Conservation (phyloP, 2,329 filamentous ascomycete genomes). For the Diaporthe australafricana region DNA sequence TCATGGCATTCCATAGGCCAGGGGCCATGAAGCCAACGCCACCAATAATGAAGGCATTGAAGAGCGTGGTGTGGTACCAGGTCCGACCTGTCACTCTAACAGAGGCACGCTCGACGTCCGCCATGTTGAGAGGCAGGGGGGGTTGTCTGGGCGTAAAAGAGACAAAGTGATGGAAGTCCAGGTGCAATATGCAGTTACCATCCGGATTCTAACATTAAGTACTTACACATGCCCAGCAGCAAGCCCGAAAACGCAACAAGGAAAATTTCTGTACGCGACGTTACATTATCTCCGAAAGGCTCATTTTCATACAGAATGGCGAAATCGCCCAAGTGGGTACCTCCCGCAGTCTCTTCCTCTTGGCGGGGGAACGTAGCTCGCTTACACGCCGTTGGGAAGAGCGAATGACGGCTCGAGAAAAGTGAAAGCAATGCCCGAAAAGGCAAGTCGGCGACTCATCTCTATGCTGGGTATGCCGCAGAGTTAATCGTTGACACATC, state of each 20-base stretch:
- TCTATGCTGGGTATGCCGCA: neutral
- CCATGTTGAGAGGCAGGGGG: slow-evolving; percentile 4
- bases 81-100: neutral
- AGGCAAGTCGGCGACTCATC: neutral
- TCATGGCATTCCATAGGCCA: slow-evolving; percentile 21
- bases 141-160: neutral
- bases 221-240: neutral
- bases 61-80: slow-evolving; percentile 17
- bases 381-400: neutral
- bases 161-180: neutral
- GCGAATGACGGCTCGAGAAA: neutral
- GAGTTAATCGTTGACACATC: slow-evolving; percentile 7
- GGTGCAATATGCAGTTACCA: neutral
- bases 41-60: slow-evolving; percentile 18
- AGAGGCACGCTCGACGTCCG: slow-evolving; percentile 12
- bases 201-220: neutral
- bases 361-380: neutral
- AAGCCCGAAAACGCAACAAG: neutral
- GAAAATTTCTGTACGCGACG: neutral
- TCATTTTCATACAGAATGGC: slow-evolving; percentile 11
- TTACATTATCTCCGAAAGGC: slow-evolving; percentile 12
- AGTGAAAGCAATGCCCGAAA: neutral
- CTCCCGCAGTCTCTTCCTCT: slow-evolving; percentile 5
- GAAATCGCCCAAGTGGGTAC: slow-evolving; percentile 21
- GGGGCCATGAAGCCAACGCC: slow-evolving; percentile 20